These are phyloP conservation scores for Euptelea pleiosperma DNA, from an alignment of 164 flowering plant species.

Conservation along the genomic window DNA sequence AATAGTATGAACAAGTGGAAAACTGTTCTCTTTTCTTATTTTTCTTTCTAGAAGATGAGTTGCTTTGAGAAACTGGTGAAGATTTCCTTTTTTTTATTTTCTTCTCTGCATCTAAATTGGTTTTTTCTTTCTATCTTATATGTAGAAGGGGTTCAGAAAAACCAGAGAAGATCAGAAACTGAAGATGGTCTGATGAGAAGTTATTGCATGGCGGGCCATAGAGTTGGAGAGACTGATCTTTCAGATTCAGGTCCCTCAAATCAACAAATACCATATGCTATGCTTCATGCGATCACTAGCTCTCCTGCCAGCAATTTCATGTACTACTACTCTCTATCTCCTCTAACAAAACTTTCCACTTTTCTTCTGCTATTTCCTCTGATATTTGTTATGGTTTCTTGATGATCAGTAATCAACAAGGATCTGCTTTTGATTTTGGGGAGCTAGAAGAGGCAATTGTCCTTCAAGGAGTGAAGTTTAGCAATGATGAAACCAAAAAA, in stretches of 20 bases:
- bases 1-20: neutral
- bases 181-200: slow-evolving; percentile 32
- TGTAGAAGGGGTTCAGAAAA: neutral
- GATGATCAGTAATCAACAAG: slow-evolving; percentile 63
- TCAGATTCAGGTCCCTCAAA: slow-evolving; percentile 65
- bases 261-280: slow-evolving; percentile 49
- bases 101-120: neutral
- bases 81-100: neutral
- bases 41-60: slow-evolving; percentile 1
- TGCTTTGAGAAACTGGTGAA: neutral
- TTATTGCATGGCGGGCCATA: slow-evolving; percentile 73
- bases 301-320: slow-evolving; percentile 47
- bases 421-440: slow-evolving; percentile 83
- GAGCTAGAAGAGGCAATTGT: slow-evolving; percentile 90
- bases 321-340: slow-evolving; percentile 26
- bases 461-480: slow-evolving; percentile 62
- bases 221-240: slow-evolving; percentile 63
- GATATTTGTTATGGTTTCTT: neutral
- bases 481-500: slow-evolving; percentile 69
- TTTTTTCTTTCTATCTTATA: slow-evolving; percentile 10
- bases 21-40: neutral
- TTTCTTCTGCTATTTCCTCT: neutral
- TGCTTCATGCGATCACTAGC: slow-evolving; percentile 48
- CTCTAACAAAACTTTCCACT: neutral
- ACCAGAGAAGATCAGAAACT: slow-evolving; percentile 3